Percentiles rank a stretch among this genome's conserved stretches.
phyloP scores from a whole-genome alignment of 140 eudicot species.

The Flaveria floridana region DNA sequence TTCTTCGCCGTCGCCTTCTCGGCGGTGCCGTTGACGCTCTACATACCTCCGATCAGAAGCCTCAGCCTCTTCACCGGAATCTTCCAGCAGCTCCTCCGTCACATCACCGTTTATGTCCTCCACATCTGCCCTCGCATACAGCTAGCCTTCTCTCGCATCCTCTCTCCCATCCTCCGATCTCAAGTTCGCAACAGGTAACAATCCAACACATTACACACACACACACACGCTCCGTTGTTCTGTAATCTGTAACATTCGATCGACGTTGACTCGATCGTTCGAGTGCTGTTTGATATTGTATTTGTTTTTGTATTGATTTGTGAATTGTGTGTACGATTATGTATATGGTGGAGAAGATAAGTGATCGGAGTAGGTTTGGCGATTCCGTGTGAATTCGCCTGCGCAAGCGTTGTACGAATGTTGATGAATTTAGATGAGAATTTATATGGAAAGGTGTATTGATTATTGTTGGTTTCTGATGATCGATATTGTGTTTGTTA shows the following conservation, averaged over 20 bases:
- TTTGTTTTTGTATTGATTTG: conserved; percentile 17
- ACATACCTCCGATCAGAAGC: conserved; percentile 73
- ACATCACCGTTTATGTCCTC: conserved; percentile 37
- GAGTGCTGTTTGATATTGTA: not conserved
- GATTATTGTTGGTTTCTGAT: not conserved
- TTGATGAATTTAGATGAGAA: conserved; percentile 3
- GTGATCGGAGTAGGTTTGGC: conserved; percentile 21
- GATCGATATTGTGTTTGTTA: not conserved
- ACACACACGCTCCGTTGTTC: not conserved
- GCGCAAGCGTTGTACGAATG: conserved; percentile 11
- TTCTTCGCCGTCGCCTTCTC: conserved; percentile 76
- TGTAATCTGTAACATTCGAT: not conserved
- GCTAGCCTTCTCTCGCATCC: conserved; percentile 38
- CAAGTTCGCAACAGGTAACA: conserved; percentile 41
- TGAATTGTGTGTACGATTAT: conserved; percentile 19
- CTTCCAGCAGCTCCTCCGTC: conserved; percentile 44
- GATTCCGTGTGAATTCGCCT: conserved; percentile 16
- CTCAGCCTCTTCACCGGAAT: conserved; percentile 55
- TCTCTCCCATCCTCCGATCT: conserved; percentile 33
- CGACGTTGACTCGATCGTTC: not conserved
- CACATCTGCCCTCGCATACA: conserved; percentile 52
- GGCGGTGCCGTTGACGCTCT: conserved; percentile 76
- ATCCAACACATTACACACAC: not conserved
- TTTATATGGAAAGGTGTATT: not conserved
- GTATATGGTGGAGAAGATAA: conserved; percentile 13